Evolutionary conservation across 2,329 filamentous ascomycete genomes (phyloP).

Genomic region (Aspergillus glaucus): DNA sequence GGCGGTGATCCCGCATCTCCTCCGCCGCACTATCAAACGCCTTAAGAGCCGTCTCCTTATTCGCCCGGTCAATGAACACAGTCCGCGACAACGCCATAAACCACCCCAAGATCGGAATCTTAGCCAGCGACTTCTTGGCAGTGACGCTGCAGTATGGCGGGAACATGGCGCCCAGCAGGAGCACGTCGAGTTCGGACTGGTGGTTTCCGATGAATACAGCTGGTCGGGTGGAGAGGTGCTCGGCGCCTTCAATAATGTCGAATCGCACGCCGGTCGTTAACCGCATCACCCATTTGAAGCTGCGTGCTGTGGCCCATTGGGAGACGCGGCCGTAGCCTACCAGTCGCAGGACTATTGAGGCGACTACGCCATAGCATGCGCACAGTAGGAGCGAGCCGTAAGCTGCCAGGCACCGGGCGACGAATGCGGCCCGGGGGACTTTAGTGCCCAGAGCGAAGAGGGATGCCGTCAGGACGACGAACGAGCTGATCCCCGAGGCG

Average conservation of each 20-base stretch:
- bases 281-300: conserved; percentile 75
- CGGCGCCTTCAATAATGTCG: conserved; percentile 59
- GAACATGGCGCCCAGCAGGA: conserved; percentile 84
- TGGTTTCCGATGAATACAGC: conserved; percentile 93
- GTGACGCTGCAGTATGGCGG: conserved; percentile 89
- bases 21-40: conserved; percentile 78
- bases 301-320: conserved; percentile 76
- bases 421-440: conserved; percentile 39
- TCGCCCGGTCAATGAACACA: conserved; percentile 91
- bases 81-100: conserved; percentile 85
- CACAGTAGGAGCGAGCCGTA: conserved; percentile 41
- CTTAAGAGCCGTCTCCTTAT: conserved; percentile 71
- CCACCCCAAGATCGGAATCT: conserved; percentile 81
- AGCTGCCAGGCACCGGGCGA: conserved; percentile 41
- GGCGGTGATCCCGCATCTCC: conserved; percentile 66
- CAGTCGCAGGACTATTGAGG: conserved; percentile 64
- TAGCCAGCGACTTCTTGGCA: conserved; percentile 77
- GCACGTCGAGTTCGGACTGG: conserved; percentile 90
- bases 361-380: conserved; percentile 68
- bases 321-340: conserved; percentile 67
- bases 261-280: conserved; percentile 72
- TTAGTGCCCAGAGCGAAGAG: conserved; percentile 39
- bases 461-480: conserved; percentile 54
- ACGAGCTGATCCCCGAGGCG: conserved; percentile 56
- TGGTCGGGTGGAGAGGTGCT: conserved; percentile 63